These are phyloP conservation scores for Dipteronia sinensis DNA, from an alignment of 345 rosid species.

Conservation along the genomic window DNA sequence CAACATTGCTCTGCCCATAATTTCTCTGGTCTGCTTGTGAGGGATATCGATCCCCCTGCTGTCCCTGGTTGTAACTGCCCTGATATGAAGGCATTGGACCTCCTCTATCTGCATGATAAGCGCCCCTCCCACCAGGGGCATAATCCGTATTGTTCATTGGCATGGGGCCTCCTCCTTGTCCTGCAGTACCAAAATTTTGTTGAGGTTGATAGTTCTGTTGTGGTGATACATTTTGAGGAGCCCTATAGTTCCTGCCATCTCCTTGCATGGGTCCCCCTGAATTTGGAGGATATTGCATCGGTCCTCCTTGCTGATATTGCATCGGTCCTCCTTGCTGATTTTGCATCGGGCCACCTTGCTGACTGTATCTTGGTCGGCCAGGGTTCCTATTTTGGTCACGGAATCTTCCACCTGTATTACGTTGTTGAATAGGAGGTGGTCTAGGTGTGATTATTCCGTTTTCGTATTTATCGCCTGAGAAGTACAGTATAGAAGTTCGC, in stretches of 20 bases:
- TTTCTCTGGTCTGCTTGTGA: conserved; percentile 32
- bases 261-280: conserved; percentile 49
- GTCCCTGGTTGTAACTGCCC: conserved; percentile 43
- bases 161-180: conserved; percentile 38
- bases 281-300: conserved; percentile 24
- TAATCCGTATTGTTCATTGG: conserved; percentile 43
- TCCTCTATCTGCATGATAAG: conserved; percentile 31
- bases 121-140: conserved; percentile 37
- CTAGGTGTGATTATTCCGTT: conserved; percentile 80
- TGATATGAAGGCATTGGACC: conserved; percentile 39
- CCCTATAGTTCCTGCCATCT: conserved; percentile 44
- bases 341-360: conserved; percentile 38
- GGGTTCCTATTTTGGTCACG: conserved; percentile 44
- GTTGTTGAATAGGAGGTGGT: conserved; percentile 73
- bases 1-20: conserved; percentile 24
- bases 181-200: conserved; percentile 37
- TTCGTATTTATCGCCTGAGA: conserved; percentile 83
- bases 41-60: conserved; percentile 42
- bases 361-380: conserved; percentile 43
- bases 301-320: conserved; percentile 44
- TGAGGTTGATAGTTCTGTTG: conserved; percentile 10
- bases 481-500: conserved; percentile 16
- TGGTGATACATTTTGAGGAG: conserved; percentile 40
- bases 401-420: conserved; percentile 37
- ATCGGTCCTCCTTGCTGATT: conserved; percentile 49